Evolutionary conservation across 2,329 filamentous ascomycete genomes (phyloP).

Genomic region (Penicillium hesseltinei): DNA sequence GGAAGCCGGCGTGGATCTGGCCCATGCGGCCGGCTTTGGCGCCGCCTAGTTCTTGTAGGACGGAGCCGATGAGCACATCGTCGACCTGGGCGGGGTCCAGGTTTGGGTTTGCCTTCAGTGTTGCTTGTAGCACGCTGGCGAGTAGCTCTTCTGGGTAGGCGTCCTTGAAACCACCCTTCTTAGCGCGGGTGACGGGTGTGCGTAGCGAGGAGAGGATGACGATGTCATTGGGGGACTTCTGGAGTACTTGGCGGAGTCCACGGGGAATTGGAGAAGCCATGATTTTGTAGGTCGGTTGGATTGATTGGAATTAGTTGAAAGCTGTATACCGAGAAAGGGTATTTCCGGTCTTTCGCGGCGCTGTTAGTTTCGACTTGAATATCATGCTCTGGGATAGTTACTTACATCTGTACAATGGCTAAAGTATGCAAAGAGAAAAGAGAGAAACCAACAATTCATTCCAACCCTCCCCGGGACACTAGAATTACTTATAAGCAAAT

Average conservation of each 20-base stretch:
- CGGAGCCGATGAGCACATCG: constrained; percentile 83
- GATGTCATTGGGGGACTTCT: constrained; percentile 75
- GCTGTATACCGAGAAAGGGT: constrained; percentile 7
- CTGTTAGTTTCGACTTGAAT: background rate
- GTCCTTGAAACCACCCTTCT: constrained; percentile 80
- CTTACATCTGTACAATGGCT: constrained; percentile 5
- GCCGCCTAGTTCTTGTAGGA: constrained; percentile 86
- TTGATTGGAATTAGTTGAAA: constrained; percentile 5
- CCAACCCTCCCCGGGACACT: constrained; percentile 1
- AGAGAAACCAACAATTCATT: constrained; percentile 7
- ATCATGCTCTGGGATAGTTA: background rate
- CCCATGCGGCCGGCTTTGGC: constrained; percentile 90
- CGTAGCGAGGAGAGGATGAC: constrained; percentile 89
- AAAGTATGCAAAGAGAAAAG: background rate
- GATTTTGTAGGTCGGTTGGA: constrained; percentile 14
- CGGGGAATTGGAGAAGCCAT: constrained; percentile 55
- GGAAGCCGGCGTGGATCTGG: constrained; percentile 76
- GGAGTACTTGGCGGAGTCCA: constrained; percentile 72
- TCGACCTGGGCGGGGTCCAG: constrained; percentile 69
- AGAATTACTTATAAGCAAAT: constrained; percentile 43
- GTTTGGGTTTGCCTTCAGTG: constrained; percentile 68
- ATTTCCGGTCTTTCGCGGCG: background rate
- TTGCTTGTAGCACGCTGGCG: constrained; percentile 61
- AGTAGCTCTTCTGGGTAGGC: constrained; percentile 90
- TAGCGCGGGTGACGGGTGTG: constrained; percentile 79